phyloP scores from a whole-genome alignment of 345 rosid genomes.

The Pseudoturritis turrita region DNA sequence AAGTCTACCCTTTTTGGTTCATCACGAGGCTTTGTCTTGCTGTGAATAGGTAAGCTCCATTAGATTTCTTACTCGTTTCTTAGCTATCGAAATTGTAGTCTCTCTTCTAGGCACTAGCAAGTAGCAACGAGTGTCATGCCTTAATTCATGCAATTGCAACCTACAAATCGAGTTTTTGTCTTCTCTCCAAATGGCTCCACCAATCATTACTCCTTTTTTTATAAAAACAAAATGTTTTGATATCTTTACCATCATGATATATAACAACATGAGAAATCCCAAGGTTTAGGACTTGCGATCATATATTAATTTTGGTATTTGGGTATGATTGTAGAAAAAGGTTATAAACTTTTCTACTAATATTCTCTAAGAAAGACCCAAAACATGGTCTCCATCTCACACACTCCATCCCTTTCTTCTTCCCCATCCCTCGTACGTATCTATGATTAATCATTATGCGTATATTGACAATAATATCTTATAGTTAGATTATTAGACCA shows the following conservation, averaged over 20 bases:
- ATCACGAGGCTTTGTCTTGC: background rate
- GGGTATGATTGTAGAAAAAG: background rate
- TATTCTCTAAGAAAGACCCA: background rate
- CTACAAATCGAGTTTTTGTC: background rate
- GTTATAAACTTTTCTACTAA: background rate
- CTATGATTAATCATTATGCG: background rate
- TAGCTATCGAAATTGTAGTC: no score
- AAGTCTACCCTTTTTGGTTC: background rate
- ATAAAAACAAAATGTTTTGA: background rate
- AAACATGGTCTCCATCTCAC: background rate
- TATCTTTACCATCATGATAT: no score
- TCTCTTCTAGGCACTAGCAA: constrained; percentile 2
- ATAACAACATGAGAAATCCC: background rate
- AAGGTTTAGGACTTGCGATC: background rate
- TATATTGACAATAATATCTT: background rate
- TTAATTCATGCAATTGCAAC: background rate
- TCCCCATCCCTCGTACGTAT: background rate
- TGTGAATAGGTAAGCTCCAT: constrained; percentile 4
- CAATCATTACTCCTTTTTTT: background rate
- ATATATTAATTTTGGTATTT: background rate
- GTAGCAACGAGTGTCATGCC: background rate
- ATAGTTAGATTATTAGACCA: no score
- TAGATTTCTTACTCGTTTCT: background rate
- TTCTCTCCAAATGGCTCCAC: background rate
- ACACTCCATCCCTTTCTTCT: constrained; percentile 31